phyloP scores from a whole-genome alignment of 371 early-diverging fungal genomes.

The Synchytrium microbalum region DNA sequence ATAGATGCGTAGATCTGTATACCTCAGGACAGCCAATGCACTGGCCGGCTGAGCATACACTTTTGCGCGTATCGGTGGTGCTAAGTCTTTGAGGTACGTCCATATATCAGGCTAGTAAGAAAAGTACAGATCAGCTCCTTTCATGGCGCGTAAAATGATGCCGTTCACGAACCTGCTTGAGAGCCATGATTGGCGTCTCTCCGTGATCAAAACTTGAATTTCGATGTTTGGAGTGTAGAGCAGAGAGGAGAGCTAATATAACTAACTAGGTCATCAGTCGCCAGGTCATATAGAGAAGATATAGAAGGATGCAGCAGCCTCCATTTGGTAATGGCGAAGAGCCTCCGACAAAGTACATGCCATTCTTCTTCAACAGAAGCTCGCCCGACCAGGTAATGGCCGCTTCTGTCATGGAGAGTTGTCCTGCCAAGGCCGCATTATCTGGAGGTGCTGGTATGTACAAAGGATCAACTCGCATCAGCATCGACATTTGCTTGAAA shows the following conservation, averaged over 20 bases:
- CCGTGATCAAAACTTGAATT: too few relatives aligned
- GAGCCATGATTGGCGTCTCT: background rate
- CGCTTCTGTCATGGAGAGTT: conserved; percentile 17
- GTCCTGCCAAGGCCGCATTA: conserved; percentile 18
- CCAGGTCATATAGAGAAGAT: background rate
- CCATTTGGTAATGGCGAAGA: background rate
- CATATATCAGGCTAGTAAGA: background rate
- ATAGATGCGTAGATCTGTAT: conserved; percentile 5
- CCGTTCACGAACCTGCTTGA: background rate
- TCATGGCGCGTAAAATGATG: too few relatives aligned
- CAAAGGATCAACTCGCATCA: background rate
- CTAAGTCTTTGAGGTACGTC: background rate
- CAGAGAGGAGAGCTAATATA: too few relatives aligned
- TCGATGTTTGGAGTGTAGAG: background rate
- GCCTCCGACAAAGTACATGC: background rate
- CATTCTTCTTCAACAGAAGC: background rate
- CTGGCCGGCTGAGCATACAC: conserved; percentile 84
- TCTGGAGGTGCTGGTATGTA: conserved; percentile 13
- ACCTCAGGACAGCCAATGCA: conserved; percentile 88
- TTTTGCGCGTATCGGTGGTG: background rate
- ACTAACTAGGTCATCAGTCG: too few relatives aligned
- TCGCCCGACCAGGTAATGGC: conserved; percentile 3
- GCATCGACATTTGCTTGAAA: background rate
- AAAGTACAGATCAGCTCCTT: too few relatives aligned
- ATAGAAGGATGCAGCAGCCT: too few relatives aligned